Conservation (phyloP, 2,329 filamentous ascomycete species). For the Fusarium pseudograminearum region DNA sequence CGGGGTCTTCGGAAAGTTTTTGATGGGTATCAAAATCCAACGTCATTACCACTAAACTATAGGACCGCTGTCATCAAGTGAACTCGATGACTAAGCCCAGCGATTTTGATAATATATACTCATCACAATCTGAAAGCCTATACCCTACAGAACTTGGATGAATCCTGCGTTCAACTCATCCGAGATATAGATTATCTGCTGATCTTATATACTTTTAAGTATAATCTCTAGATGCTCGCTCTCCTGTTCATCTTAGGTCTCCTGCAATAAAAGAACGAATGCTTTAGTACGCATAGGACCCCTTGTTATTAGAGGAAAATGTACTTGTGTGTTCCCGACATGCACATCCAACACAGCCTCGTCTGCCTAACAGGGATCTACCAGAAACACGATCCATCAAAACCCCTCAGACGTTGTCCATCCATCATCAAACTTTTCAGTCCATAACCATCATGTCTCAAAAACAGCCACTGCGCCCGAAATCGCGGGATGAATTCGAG, state of each 20-base stretch:
- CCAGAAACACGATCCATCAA: background rate
- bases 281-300: too few relatives aligned
- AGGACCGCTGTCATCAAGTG: background rate
- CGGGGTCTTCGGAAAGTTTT: constrained; percentile 30
- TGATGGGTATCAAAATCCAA: constrained; percentile 26
- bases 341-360: too few relatives aligned
- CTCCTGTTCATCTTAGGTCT: too few relatives aligned
- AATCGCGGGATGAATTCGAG: background rate
- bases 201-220: too few relatives aligned
- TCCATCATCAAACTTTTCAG: fast-evolving
- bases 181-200: too few relatives aligned
- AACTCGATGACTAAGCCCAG: constrained; percentile 8
- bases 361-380: background rate
- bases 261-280: too few relatives aligned
- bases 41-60: constrained; percentile 39
- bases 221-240: too few relatives aligned
- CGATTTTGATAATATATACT: fast-evolving
- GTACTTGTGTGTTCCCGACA: too few relatives aligned
- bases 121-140: too few relatives aligned
- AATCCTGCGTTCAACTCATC: too few relatives aligned
- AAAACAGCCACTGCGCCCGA: fast-evolving
- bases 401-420: background rate
- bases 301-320: too few relatives aligned
- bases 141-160: too few relatives aligned
- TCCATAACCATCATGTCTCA: background rate